A percentile compares a stretch with the other conserved stretches of the same genome.
These are phyloP conservation scores for Penicillium lividum DNA, from an alignment of 495 filamentous ascomycete genomes.

Conservation along the genomic window DNA sequence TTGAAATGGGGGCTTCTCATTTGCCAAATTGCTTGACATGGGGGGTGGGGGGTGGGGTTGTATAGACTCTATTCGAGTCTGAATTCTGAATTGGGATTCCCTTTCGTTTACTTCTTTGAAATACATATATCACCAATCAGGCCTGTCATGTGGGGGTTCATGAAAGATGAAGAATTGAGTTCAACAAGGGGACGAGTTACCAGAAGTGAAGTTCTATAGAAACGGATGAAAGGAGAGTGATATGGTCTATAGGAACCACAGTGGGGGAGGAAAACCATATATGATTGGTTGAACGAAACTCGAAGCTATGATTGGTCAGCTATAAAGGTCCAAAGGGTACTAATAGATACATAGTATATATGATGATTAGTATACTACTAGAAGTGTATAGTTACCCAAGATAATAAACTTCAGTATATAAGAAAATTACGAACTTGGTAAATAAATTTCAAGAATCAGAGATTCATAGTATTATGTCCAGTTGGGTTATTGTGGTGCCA, in stretches of 20 bases:
- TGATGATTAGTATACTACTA: too few relatives aligned
- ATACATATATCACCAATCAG: not conserved
- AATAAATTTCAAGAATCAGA: too few relatives aligned
- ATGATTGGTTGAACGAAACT: too few relatives aligned
- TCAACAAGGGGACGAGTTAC: not conserved
- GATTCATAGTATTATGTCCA: too few relatives aligned
- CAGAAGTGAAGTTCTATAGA: constrained; percentile 20
- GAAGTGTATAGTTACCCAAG: too few relatives aligned
- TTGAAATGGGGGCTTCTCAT: not conserved
- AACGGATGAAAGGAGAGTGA: constrained; percentile 4
- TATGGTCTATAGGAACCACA: not conserved
- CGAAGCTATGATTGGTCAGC: too few relatives aligned
- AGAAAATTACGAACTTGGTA: too few relatives aligned
- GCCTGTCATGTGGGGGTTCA: not conserved
- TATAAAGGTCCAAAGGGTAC: too few relatives aligned
- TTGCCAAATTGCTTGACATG: not conserved
- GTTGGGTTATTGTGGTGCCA: too few relatives aligned
- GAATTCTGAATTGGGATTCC: not conserved
- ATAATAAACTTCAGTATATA: too few relatives aligned
- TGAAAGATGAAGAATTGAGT: not conserved
- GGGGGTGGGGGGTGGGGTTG: not conserved
- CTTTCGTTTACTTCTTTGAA: not conserved
- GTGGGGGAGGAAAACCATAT: too few relatives aligned
- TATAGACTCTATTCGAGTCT: not conserved
- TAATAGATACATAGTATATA: too few relatives aligned